Conservation (phyloP, 2,329 filamentous ascomycete genomes). For the Gaeumannomyces sp. region DNA sequence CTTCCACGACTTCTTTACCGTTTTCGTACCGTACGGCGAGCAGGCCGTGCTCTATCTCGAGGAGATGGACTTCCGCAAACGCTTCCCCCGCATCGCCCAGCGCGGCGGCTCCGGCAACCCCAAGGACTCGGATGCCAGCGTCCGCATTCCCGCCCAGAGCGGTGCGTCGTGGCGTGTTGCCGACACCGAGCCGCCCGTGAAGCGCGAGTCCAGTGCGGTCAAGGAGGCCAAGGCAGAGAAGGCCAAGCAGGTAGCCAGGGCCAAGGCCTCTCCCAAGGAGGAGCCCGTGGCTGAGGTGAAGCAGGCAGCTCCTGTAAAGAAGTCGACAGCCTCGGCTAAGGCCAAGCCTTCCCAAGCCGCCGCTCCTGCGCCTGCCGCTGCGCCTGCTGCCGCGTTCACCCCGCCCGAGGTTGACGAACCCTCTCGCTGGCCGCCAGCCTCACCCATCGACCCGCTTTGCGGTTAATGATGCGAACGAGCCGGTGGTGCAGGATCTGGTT, state of each 20-base stretch:
- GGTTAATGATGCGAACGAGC: constrained; percentile 71
- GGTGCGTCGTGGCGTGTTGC: constrained; percentile 77
- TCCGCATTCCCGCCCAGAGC: constrained; percentile 80
- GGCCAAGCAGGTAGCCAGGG: constrained; percentile 20
- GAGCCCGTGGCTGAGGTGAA: constrained; percentile 19
- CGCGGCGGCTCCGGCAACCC: constrained; percentile 38
- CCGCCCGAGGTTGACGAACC: constrained; percentile 60
- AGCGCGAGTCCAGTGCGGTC: constrained; percentile 57
- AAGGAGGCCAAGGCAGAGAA: constrained; percentile 23
- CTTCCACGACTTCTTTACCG: constrained; percentile 97
- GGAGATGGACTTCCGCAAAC: constrained; percentile 85
- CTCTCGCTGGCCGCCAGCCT: constrained; percentile 55
- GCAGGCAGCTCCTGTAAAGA: constrained; percentile 21
- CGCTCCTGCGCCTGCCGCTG: constrained; percentile 15
- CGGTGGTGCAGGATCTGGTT: constrained; percentile 85
- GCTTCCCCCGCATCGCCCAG: constrained; percentile 53
- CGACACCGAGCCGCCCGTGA: constrained; percentile 44
- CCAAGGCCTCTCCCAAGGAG: constrained; percentile 16
- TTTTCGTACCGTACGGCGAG: constrained; percentile 92
- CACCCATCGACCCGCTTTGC: constrained; percentile 73
- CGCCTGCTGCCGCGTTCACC: constrained; percentile 34
- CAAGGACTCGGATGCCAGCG: constrained; percentile 57
- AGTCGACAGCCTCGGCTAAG: constrained; percentile 14
- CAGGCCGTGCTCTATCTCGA: constrained; percentile 93
- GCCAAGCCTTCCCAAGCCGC: constrained; percentile 18